Evolutionary conservation across 2,329 filamentous ascomycete species (phyloP).

Genomic region (Lecanosticta acicola): DNA sequence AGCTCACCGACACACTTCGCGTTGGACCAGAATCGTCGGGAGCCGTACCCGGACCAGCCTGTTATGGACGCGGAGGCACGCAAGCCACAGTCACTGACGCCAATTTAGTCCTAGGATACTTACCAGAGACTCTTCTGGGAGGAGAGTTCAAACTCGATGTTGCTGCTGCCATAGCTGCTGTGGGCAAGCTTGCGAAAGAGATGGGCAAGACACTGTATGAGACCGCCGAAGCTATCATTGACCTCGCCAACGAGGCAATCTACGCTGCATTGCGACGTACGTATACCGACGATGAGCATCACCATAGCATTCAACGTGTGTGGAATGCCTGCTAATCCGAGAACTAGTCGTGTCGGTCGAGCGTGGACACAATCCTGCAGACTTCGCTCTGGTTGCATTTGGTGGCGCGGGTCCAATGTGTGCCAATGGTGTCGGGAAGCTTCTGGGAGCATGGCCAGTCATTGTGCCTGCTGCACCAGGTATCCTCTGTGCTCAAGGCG

Average conservation of each 20-base stretch:
- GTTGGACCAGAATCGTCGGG: slow-evolving; percentile 24
- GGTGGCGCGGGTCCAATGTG: slow-evolving; percentile 25
- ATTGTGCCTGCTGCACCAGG: slow-evolving; percentile 26
- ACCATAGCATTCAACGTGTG: too few relatives aligned
- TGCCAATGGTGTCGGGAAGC: slow-evolving; percentile 22
- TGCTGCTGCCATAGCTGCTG: slow-evolving; percentile 19
- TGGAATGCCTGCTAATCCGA: too few relatives aligned
- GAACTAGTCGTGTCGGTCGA: slow-evolving; percentile 27
- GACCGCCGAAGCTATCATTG: slow-evolving; percentile 24
- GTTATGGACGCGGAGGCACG: slow-evolving; percentile 24
- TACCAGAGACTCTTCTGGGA: slow-evolving; percentile 24
- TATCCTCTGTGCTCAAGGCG: slow-evolving; percentile 26
- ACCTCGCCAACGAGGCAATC: slow-evolving; percentile 26
- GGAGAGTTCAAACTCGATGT: slow-evolving; percentile 27
- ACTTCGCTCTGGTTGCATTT: slow-evolving; percentile 26
- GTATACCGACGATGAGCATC: too few relatives aligned
- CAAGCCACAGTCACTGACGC: slow-evolving; percentile 27
- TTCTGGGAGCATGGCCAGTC: slow-evolving; percentile 25
- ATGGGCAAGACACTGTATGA: slow-evolving; percentile 26
- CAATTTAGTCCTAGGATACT: slow-evolving; percentile 24
- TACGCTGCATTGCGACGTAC: slow-evolving; percentile 24
- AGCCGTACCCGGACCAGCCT: slow-evolving; percentile 23
- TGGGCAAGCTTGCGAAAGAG: slow-evolving; percentile 20
- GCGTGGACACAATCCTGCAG: slow-evolving; percentile 24
- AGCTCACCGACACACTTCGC: slow-evolving; percentile 24